These are phyloP conservation scores for Fusarium falciforme DNA, from an alignment of 2,329 filamentous ascomycete genomes.

Conservation along the genomic window DNA sequence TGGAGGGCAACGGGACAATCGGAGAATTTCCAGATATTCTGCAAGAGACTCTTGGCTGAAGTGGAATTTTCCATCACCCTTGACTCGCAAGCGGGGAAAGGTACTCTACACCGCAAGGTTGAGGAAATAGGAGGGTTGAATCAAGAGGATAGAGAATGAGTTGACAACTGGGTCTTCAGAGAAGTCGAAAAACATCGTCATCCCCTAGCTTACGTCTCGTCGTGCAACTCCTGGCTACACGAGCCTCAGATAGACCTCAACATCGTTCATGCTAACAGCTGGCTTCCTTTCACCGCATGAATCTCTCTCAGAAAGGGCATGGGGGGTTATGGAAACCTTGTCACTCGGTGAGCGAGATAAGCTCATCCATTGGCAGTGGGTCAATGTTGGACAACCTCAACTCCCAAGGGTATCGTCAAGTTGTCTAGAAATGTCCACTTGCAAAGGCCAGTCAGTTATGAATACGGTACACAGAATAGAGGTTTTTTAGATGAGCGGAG, in stretches of 20 bases:
- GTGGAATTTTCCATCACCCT: neutral
- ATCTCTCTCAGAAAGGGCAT: neutral
- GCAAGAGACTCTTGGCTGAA: neutral
- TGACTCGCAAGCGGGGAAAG: neutral
- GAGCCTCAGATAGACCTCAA: neutral
- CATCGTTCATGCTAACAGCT: neutral
- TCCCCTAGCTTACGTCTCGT: neutral
- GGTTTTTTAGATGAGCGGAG: neutral
- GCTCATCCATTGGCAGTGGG: conserved; percentile 17
- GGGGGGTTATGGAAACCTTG: conserved; percentile 1
- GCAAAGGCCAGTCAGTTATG: neutral
- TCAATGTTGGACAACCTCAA: neutral
- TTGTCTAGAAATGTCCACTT: neutral
- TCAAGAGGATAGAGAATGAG: neutral
- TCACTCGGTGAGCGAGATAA: conserved; percentile 25
- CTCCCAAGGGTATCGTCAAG: neutral
- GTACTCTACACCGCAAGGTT: neutral
- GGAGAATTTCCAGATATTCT: neutral
- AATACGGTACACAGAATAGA: neutral
- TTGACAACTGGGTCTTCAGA: neutral
- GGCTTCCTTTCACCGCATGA: neutral
- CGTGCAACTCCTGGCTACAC: neutral
- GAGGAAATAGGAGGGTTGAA: neutral
- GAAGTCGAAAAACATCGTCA: neutral
- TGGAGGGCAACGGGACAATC: neutral